A percentile compares a stretch with the other conserved stretches of the same genome.
Evolutionary conservation across 108 stramenopile genomes (phyloP).

Genomic region (Stephanodiscus triporus): DNA sequence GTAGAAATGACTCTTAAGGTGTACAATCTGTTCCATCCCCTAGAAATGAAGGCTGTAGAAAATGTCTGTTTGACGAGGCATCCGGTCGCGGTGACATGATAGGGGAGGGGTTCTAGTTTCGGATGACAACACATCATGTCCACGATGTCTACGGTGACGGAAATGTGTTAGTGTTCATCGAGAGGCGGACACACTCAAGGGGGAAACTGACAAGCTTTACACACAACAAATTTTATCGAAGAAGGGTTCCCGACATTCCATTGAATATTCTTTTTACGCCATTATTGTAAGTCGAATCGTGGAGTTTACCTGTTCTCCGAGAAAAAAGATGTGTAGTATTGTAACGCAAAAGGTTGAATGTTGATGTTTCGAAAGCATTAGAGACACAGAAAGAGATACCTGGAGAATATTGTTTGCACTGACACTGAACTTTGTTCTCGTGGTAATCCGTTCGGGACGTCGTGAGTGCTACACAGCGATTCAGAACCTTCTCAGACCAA

Average conservation of each 20-base stretch:
- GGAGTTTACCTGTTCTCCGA: too few relatives aligned
- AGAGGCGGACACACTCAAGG: too few relatives aligned
- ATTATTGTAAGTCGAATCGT: too few relatives aligned
- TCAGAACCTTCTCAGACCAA: too few relatives aligned
- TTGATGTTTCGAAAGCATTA: background rate
- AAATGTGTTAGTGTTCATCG: too few relatives aligned
- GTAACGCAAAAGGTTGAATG: too few relatives aligned
- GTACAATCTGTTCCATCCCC: constrained; percentile 43
- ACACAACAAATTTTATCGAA: background rate
- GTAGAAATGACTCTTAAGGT: constrained; percentile 43
- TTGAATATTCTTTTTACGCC: too few relatives aligned
- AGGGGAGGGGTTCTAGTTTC: background rate
- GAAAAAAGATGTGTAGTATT: too few relatives aligned
- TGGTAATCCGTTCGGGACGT: background rate
- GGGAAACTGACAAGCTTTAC: background rate
- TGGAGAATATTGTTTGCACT: too few relatives aligned
- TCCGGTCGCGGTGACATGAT: constrained; percentile 32
- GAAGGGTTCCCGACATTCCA: too few relatives aligned
- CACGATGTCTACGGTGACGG: background rate
- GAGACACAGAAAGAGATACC: background rate
- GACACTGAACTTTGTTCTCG: background rate
- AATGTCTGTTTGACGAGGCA: constrained; percentile 44
- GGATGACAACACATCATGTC: background rate
- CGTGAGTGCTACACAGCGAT: too few relatives aligned
- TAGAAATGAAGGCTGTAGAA: constrained; percentile 28